Percentiles rank a stretch among this genome's conserved stretches.
Conservation (phyloP, 75 land plant genomes). For the Sequoiadendron giganteum region DNA sequence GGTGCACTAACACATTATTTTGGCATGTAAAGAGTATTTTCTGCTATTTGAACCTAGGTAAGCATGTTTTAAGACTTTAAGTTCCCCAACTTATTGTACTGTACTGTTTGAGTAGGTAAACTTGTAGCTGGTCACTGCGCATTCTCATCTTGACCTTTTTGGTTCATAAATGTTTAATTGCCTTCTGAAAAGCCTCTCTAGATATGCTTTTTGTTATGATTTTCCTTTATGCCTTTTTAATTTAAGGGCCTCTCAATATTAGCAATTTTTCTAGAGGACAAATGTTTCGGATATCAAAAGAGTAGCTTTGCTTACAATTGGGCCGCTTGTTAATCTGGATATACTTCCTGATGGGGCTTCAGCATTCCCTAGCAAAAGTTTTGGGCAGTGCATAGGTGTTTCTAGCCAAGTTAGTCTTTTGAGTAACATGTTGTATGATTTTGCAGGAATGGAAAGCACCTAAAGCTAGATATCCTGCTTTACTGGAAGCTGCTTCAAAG, state of each 20-base stretch:
- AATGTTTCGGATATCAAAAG: too few relatives aligned
- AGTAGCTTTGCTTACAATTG: background rate
- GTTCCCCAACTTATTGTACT: background rate
- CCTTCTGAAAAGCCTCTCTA: too few relatives aligned
- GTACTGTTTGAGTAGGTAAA: background rate
- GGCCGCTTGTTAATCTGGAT: background rate
- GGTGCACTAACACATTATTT: too few relatives aligned
- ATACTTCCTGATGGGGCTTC: background rate
- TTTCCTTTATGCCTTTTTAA: too few relatives aligned
- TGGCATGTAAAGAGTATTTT: too few relatives aligned
- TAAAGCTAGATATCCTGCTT: slow-evolving; percentile 63
- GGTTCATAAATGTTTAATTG: too few relatives aligned
- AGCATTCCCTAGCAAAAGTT: background rate
- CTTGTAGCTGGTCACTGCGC: background rate
- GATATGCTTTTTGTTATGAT: too few relatives aligned
- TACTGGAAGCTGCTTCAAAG: slow-evolving; percentile 52
- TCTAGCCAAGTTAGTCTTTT: background rate
- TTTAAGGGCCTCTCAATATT: too few relatives aligned
- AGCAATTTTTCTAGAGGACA: too few relatives aligned
- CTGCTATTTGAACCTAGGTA: background rate
- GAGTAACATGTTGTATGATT: background rate
- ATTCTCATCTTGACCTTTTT: background rate
- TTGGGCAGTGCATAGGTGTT: background rate
- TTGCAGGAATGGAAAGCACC: slow-evolving; percentile 95
- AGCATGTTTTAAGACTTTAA: too few relatives aligned